Conservation (phyloP, 192 early-diverging fungal genomes). For the Coemansia sp. region DNA sequence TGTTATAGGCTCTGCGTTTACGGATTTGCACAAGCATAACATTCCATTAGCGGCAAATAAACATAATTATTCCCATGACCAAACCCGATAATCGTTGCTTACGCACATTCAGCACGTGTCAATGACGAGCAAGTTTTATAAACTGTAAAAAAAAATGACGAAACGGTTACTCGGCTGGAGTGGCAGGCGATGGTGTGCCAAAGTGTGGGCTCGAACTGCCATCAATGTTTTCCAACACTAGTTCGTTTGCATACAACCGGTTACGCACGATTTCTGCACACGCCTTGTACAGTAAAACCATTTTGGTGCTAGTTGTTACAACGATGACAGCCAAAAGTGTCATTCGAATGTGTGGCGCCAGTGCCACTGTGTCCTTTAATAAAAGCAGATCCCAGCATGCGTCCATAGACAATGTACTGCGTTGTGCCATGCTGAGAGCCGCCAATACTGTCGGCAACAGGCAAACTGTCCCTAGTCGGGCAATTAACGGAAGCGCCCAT, state of each 20-base stretch:
- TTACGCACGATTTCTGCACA: slow-evolving; percentile 1
- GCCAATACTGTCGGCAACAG: background rate
- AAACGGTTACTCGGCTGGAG: background rate
- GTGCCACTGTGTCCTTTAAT: background rate
- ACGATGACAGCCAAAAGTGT: background rate
- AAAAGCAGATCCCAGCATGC: background rate
- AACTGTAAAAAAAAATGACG: background rate
- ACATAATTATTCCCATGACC: background rate
- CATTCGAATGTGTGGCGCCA: background rate
- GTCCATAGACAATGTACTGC: background rate
- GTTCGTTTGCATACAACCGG: background rate
- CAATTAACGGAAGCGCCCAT: background rate
- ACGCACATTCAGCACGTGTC: background rate
- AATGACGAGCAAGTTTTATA: background rate
- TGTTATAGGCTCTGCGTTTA: background rate
- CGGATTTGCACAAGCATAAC: background rate
- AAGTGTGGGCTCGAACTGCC: slow-evolving; percentile 8
- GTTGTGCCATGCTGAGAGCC: background rate
- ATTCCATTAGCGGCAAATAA: background rate
- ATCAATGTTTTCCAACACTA: slow-evolving; percentile 11
- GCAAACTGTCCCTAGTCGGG: background rate
- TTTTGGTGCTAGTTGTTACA: background rate
- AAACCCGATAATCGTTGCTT: background rate
- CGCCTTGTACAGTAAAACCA: background rate
- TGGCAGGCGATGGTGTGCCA: background rate